A percentile compares a stretch with the other conserved stretches of the same genome.
phyloP scores from a whole-genome alignment of 2,329 filamentous ascomycete genomes.

The Fusarium sp. region DNA sequence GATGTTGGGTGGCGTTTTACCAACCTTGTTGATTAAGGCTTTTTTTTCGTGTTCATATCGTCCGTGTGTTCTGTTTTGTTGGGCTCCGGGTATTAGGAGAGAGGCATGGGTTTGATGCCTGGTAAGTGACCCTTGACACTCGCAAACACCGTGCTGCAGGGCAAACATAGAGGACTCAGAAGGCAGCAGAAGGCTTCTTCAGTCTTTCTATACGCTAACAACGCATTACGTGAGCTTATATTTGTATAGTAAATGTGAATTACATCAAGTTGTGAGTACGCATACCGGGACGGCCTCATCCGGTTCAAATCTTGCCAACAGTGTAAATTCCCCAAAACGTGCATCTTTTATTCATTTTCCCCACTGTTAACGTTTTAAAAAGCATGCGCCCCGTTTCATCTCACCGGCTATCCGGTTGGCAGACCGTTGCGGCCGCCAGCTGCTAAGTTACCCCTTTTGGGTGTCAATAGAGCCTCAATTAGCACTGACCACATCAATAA shows the following conservation, averaged over 20 bases:
- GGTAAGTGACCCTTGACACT: constrained; percentile 13
- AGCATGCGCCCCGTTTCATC: constrained; percentile 9
- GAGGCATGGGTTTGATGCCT: not conserved
- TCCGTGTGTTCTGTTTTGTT: not conserved
- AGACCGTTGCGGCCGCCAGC: constrained; percentile 14
- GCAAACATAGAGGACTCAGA: not conserved
- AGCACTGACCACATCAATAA: constrained; percentile 22
- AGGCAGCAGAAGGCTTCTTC: not conserved
- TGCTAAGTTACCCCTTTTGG: constrained; percentile 38
- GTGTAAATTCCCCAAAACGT: not conserved
- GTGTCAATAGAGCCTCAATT: constrained; percentile 45
- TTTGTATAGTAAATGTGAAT: no score
- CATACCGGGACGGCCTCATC: not conserved
- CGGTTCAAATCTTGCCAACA: no score
- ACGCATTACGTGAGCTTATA: no score
- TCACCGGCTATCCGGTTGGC: not conserved
- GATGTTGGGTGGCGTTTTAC: not conserved
- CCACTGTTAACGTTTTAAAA: constrained; percentile 1
- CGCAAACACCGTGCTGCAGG: not conserved
- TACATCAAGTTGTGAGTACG: not conserved
- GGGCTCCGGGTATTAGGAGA: not conserved
- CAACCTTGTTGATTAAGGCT: not conserved
- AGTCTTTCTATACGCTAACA: no score
- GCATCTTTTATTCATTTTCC: not conserved
- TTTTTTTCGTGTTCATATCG: not conserved